Evolutionary conservation across 2,329 filamentous ascomycete species (phyloP).

Genomic region (Neopestalotiopsis sp.): DNA sequence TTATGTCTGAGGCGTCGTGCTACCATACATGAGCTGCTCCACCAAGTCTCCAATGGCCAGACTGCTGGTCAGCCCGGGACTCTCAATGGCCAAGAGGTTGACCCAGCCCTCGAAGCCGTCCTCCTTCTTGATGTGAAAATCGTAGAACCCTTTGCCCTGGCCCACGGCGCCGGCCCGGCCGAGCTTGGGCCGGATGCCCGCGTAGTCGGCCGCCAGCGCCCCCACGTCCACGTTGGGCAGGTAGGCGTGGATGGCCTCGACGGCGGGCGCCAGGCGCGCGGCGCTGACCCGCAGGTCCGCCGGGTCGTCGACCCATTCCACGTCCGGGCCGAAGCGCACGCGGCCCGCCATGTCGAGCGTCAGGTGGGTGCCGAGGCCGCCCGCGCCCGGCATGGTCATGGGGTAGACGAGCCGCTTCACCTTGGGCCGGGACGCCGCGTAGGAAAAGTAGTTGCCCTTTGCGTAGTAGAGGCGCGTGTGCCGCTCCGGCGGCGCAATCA

Average conservation of each 20-base stretch:
- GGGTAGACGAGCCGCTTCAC: constrained; percentile 85
- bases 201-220: constrained; percentile 81
- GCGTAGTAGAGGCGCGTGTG: constrained; percentile 76
- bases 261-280: constrained; percentile 67
- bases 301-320: constrained; percentile 85
- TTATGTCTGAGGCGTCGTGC: neutral
- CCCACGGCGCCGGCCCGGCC: constrained; percentile 63
- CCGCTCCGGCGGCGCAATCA: constrained; percentile 68
- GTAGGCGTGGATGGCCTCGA: constrained; percentile 79
- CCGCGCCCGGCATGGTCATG: constrained; percentile 79
- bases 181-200: constrained; percentile 90
- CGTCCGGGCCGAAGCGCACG: constrained; percentile 91
- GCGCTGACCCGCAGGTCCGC: constrained; percentile 72
- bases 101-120: constrained; percentile 83
- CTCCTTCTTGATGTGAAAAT: constrained; percentile 83
- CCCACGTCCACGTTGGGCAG: constrained; percentile 73
- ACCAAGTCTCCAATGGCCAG: constrained; percentile 87
- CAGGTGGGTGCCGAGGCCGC: constrained; percentile 88
- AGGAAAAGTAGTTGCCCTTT: constrained; percentile 96
- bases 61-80: constrained; percentile 85
- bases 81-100: constrained; percentile 92
- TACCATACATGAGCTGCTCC: constrained; percentile 51
- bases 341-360: constrained; percentile 87
- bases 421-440: constrained; percentile 66
- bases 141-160: constrained; percentile 73